A percentile compares a stretch with the other conserved stretches of the same genome.
These are phyloP conservation scores for Colletotrichum tropicale DNA, from an alignment of 2,329 filamentous ascomycete species.

Conservation along the genomic window DNA sequence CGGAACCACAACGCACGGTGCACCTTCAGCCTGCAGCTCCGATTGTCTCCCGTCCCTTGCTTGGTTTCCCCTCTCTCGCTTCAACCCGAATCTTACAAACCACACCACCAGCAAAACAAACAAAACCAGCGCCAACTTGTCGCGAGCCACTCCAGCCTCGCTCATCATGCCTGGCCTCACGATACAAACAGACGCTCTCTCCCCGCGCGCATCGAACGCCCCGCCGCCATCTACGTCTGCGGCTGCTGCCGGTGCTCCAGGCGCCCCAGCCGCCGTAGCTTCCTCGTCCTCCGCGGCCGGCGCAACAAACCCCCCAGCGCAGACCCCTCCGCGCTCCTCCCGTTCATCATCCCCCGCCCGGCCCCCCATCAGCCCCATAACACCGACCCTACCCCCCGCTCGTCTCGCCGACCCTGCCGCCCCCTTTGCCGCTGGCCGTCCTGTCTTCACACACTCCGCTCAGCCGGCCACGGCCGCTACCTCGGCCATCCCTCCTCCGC, in stretches of 20 bases:
- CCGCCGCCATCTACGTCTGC: neutral
- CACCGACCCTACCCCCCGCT: conserved; percentile 49
- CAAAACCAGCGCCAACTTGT: neutral
- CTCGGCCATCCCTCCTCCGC: conserved; percentile 47
- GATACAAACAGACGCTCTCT: conserved; percentile 25
- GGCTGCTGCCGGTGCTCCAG: neutral
- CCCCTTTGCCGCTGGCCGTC: conserved; percentile 35
- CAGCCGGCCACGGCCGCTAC: conserved; percentile 39
- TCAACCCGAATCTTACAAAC: neutral
- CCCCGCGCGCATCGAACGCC: conserved; percentile 25
- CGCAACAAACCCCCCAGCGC: neutral
- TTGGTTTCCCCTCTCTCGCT: neutral
- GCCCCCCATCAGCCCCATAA: conserved; percentile 60
- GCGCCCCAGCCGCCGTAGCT: neutral
- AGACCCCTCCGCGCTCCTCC: conserved; percentile 19
- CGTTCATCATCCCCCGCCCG: conserved; percentile 49
- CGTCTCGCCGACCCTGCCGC: conserved; percentile 29
- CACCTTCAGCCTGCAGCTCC: conserved; percentile 5
- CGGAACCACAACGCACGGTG: neutral
- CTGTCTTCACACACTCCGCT: conserved; percentile 48
- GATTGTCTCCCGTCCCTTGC: neutral
- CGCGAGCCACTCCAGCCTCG: conserved; percentile 5
- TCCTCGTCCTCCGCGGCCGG: neutral
- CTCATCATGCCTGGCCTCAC: conserved; percentile 33
- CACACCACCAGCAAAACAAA: neutral